Percentiles rank a stretch among this genome's conserved stretches.
phyloP scores from a whole-genome alignment of 768 basidiomycete species.

The Auriscalpium microsporum region DNA sequence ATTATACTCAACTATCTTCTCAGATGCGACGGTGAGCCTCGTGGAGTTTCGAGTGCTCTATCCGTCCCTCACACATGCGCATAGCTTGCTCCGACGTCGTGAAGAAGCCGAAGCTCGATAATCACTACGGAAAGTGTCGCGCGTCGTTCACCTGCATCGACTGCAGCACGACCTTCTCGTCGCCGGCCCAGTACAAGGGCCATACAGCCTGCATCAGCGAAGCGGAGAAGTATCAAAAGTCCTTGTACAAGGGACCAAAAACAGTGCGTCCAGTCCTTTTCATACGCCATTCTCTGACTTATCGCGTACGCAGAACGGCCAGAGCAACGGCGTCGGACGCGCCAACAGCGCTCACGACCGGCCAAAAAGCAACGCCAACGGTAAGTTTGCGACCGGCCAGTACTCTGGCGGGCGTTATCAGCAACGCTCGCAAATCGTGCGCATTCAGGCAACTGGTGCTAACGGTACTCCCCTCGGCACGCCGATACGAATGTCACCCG shows the following conservation, averaged over 20 bases:
- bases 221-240: slow-evolving; percentile 90
- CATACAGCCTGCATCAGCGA: slow-evolving; percentile 85
- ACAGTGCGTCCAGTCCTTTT: slow-evolving; percentile 25
- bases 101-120: slow-evolving; percentile 90
- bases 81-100: slow-evolving; percentile 78
- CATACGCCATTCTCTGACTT: slow-evolving; percentile 18
- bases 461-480: slow-evolving; percentile 68
- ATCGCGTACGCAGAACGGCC: background rate
- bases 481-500: slow-evolving; percentile 42
- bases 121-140: slow-evolving; percentile 56
- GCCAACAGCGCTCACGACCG: slow-evolving; percentile 3
- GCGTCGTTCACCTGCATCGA: slow-evolving; percentile 77
- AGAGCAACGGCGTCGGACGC: background rate
- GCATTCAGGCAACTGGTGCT: slow-evolving; percentile 43
- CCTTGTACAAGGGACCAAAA: slow-evolving; percentile 75
- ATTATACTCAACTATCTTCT: background rate
- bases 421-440: slow-evolving; percentile 5
- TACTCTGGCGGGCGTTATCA: slow-evolving; percentile 2
- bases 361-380: slow-evolving; percentile 6
- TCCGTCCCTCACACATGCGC: background rate
- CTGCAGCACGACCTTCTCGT: slow-evolving; percentile 76
- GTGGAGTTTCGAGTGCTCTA: too few relatives aligned
- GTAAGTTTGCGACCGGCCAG: slow-evolving; percentile 14
- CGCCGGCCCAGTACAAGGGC: slow-evolving; percentile 67
- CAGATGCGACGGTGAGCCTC: slow-evolving; percentile 18